Percentiles rank a stretch among this genome's conserved stretches.
Conservation (phyloP, 352 stramenopile genomes). For the Elongisporangium undulatum region DNA sequence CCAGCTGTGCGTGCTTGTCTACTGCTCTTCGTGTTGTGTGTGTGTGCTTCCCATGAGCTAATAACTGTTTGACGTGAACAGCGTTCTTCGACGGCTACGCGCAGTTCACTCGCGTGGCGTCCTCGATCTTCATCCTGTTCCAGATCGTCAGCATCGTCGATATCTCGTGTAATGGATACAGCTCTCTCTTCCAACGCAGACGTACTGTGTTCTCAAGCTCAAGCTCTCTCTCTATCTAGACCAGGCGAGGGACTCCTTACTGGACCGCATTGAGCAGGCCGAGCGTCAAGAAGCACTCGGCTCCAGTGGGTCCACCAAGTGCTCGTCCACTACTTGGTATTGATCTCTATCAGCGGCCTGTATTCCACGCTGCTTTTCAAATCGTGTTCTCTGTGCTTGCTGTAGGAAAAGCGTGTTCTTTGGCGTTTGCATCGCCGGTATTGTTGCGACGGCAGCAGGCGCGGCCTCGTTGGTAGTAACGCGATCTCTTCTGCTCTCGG, state of each 20-base stretch:
- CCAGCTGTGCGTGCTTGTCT: slow-evolving; percentile 30
- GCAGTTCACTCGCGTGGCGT: slow-evolving; percentile 46
- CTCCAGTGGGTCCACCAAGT: background rate
- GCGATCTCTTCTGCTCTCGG: background rate
- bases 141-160: slow-evolving; percentile 78
- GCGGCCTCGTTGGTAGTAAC: slow-evolving; percentile 56
- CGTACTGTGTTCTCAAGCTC: background rate
- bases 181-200: background rate
- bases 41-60: background rate
- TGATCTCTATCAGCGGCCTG: background rate
- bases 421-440: slow-evolving; percentile 46
- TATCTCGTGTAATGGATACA: slow-evolving; percentile 46
- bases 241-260: slow-evolving; percentile 46
- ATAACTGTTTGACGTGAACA: slow-evolving; percentile 6
- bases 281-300: slow-evolving; percentile 6
- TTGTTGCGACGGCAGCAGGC: slow-evolving; percentile 43
- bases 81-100: slow-evolving; percentile 67
- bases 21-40: background rate
- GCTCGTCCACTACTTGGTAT: background rate
- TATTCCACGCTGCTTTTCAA: no score
- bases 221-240: slow-evolving; percentile 22
- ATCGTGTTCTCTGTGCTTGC: background rate
- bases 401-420: slow-evolving; percentile 56
- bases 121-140: slow-evolving; percentile 73
- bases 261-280: slow-evolving; percentile 44